Evolutionary conservation across 2,329 filamentous ascomycete species (phyloP).

Genomic region (Beauveria caledonica): DNA sequence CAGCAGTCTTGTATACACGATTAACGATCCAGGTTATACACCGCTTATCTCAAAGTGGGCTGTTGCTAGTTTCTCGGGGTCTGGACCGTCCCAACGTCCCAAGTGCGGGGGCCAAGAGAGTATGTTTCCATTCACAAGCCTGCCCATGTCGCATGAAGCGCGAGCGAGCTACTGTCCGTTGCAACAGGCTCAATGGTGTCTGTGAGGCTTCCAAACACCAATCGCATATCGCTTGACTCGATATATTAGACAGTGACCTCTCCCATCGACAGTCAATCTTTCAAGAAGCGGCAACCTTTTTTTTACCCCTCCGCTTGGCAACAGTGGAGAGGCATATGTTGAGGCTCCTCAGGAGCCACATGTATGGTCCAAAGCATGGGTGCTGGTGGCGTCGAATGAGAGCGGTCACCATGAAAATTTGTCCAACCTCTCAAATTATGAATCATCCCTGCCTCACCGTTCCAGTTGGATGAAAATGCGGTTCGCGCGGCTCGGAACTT

Average conservation of each 20-base stretch:
- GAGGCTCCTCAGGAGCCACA: not conserved
- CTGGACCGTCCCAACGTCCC: slow-evolving; percentile 4
- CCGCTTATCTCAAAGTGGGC: slow-evolving; percentile 10
- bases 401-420: not conserved
- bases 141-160: not conserved
- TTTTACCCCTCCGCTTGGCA: not conserved
- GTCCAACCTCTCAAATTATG: not conserved
- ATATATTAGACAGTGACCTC: not conserved
- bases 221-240: no score
- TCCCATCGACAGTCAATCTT: not conserved
- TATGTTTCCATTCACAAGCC: slow-evolving; percentile 4
- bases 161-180: not conserved
- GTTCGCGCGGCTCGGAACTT: not conserved
- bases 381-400: not conserved
- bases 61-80: slow-evolving; percentile 3
- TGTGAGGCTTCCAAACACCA: not conserved
- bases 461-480: not conserved
- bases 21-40: slow-evolving; percentile 1
- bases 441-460: not conserved
- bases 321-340: not conserved
- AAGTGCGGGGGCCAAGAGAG: not conserved
- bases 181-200: not conserved
- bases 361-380: not conserved
- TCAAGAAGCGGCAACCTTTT: not conserved
- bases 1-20: not conserved